phyloP scores from a whole-genome alignment of 1,139 yeast genomes.

The Kluyveromyces marxianus region DNA sequence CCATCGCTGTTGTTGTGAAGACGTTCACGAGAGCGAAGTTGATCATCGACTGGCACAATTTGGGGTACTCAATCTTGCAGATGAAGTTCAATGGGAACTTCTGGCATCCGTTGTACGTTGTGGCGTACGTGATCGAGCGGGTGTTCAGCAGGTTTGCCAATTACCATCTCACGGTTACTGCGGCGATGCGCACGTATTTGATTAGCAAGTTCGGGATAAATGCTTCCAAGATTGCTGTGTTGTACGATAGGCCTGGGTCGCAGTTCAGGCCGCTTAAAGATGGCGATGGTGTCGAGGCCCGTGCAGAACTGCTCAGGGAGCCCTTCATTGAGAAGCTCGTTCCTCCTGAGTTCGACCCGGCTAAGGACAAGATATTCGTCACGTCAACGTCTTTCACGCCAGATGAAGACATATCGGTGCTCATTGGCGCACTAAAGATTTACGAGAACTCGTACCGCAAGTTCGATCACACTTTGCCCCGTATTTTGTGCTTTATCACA shows the following conservation, averaged over 20 bases:
- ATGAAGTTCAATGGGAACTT: conserved; percentile 41
- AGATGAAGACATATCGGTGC: conserved; percentile 76
- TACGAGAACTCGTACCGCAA: conserved; percentile 41
- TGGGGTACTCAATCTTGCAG: conserved; percentile 78
- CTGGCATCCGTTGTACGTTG: conserved; percentile 54
- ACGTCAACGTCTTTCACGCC: conserved; percentile 93
- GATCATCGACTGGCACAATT: conserved; percentile 93
- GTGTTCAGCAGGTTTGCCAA: conserved; percentile 55
- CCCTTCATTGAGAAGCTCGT: conserved; percentile 36
- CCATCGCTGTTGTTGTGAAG: conserved; percentile 52
- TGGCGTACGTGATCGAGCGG: conserved; percentile 52
- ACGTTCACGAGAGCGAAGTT: conserved; percentile 51
- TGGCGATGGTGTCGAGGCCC: conserved; percentile 14
- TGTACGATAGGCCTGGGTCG: conserved; percentile 71
- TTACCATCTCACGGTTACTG: conserved; percentile 74
- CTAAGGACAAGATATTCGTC: conserved; percentile 54
- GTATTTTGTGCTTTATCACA: conserved; percentile 64
- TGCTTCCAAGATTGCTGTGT: conserved; percentile 35
- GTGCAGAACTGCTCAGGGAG: conserved; percentile 20
- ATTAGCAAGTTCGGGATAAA: conserved; percentile 43
- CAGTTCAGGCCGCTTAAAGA: conserved; percentile 50
- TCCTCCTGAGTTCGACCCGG: conserved; percentile 34
- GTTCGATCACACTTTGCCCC: conserved; percentile 34
- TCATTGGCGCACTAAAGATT: conserved; percentile 58
- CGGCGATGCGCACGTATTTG: conserved; percentile 60